These are phyloP conservation scores for Furcasterigmium sp. DNA, from an alignment of 2,329 filamentous ascomycete species.

Conservation along the genomic window DNA sequence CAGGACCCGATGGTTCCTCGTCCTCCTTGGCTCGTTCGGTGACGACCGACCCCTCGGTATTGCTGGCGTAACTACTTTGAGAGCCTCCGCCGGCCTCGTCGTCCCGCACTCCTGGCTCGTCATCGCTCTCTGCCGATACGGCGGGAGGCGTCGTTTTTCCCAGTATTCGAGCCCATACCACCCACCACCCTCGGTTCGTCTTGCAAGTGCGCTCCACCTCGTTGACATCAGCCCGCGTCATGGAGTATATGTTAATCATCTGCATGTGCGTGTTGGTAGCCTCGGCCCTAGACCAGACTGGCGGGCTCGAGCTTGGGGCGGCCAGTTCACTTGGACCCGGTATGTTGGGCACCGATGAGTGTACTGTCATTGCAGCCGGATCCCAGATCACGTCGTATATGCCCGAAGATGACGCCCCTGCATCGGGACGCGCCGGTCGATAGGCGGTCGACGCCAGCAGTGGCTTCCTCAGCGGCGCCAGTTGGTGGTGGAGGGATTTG, in stretches of 20 bases:
- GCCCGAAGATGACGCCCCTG: slow-evolving; percentile 26
- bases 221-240: slow-evolving; percentile 33
- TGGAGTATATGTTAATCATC: slow-evolving; percentile 51
- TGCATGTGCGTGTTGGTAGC: slow-evolving; percentile 62
- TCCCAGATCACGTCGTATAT: slow-evolving; percentile 64
- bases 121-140: neutral
- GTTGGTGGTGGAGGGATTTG: slow-evolving; percentile 54
- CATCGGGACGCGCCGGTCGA: slow-evolving; percentile 43
- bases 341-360: slow-evolving; percentile 63
- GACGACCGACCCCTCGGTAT: slow-evolving; percentile 2
- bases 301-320: no score
- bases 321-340: slow-evolving; percentile 25
- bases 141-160: slow-evolving; percentile 21
- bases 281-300: slow-evolving; percentile 55
- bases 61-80: no score
- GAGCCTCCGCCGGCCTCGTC: neutral
- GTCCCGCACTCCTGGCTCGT: neutral
- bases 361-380: slow-evolving; percentile 46
- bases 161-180: slow-evolving; percentile 58
- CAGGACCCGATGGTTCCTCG: neutral
- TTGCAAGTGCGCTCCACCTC: slow-evolving; percentile 60
- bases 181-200: slow-evolving; percentile 64
- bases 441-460: slow-evolving; percentile 52
- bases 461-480: slow-evolving; percentile 52
- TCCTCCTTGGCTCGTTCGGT: neutral